A percentile compares a stretch with the other conserved stretches of the same genome.
Conservation (phyloP, 176 grass and related monocot species). For the Aegilops tauschii region DNA sequence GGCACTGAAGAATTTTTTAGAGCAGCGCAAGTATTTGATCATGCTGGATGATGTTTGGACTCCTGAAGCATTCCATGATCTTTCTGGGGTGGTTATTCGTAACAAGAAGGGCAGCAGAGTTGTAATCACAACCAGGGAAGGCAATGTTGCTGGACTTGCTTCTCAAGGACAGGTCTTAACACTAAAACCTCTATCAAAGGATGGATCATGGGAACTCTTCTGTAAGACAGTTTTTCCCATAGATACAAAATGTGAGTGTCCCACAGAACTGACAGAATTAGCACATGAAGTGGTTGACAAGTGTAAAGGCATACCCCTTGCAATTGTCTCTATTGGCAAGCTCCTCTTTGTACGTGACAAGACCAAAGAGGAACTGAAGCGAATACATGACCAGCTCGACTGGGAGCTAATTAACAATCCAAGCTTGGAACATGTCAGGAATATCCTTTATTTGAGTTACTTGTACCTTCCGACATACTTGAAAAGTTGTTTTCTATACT, state of each 20-base stretch:
- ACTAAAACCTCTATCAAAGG: conserved; percentile 2
- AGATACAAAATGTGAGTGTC: background rate
- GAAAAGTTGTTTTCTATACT: conserved; percentile 22
- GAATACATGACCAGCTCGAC: background rate
- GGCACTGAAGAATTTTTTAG: background rate
- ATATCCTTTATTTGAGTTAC: background rate
- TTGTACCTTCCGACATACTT: conserved; percentile 16
- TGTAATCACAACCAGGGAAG: background rate
- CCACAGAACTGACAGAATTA: background rate
- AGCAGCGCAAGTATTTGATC: background rate
- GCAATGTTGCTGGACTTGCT: background rate
- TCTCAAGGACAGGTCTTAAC: background rate
- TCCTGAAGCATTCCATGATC: background rate
- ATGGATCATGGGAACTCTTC: conserved; percentile 18
- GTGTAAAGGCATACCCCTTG: background rate
- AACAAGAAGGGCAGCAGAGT: background rate
- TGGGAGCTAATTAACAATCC: conserved; percentile 1
- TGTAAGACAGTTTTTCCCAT: background rate
- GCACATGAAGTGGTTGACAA: background rate
- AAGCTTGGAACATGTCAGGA: background rate
- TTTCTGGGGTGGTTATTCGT: background rate
- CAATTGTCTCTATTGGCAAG: background rate
- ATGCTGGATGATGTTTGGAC: conserved; percentile 7
- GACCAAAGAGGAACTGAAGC: background rate
- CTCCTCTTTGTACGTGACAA: background rate